Evolutionary conservation across 352 stramenopile species (phyloP), one percentile per base, ranked within the genome.

Genomic region (Phytophthora fragariaefolia): DNA sequence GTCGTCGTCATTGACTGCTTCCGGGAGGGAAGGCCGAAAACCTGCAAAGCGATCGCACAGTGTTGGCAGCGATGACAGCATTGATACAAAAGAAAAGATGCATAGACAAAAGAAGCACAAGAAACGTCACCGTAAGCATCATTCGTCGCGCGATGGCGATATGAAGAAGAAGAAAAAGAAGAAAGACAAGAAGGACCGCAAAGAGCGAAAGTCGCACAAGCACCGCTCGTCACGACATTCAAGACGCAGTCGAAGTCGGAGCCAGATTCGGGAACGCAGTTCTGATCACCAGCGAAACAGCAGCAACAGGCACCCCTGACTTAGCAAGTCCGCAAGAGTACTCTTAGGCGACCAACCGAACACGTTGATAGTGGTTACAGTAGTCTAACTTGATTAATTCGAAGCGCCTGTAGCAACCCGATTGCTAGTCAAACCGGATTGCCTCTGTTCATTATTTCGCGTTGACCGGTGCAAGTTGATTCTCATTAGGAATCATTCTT

Each of bases 21-120:
- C 28, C 32, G 13, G 58, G 32, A 2, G 24, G 61, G 8, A 18
- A 63, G 26, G 50, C 38, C 10, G 24, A 51, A 3, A 49, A 49
- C 30, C 20, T 43, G 15, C 18, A 9, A 77, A 77, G 40, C 61
- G 70, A 43, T 43, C 42, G 4, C 30, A 24, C 2, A 67, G 38
- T 28, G 48, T 46, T 46, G 61, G 63, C 24, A 24, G 24, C 27
- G 45, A 6, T 15, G 34, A 59, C 7, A 30, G 15, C 55, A 26
- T 26, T 1, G 50, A 73, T 32, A 46, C 32, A 9, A 63, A 59
- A 58, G 61, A 76, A 52, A 71, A 80, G n/a, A 60, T 49, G 15
- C 38, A 51, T 13, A 71, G 66, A 20, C 65, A 77, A 20, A 76
- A 76, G 23, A 82, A 80, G n/a, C 66, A 74, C 50, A 78, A 77